A percentile compares a stretch with the other conserved stretches of the same genome.
These are phyloP conservation scores for Suillus ampliporus DNA, from an alignment of 768 basidiomycete genomes.

Conservation along the genomic window DNA sequence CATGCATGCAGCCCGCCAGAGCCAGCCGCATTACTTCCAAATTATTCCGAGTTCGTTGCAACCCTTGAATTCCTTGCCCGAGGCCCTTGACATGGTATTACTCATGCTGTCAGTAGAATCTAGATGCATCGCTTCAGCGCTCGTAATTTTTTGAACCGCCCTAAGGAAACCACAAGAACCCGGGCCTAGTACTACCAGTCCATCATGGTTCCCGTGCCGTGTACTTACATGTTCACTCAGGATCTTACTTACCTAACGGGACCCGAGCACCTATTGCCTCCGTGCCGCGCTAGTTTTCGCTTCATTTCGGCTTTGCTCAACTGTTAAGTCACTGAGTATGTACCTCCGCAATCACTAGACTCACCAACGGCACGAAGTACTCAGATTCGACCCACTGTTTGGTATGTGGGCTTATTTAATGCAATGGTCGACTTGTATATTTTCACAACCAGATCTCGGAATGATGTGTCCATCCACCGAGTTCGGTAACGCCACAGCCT, in stretches of 20 bases:
- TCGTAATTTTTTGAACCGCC: background rate
- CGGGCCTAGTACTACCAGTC: background rate
- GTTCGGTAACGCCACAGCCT: background rate
- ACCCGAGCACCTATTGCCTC: background rate
- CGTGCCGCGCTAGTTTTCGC: conserved; percentile 10
- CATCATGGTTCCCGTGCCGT: background rate
- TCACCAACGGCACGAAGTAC: background rate
- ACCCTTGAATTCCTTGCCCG: background rate
- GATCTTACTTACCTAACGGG: background rate
- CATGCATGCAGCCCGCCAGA: too few species aligned
- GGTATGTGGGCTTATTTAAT: background rate
- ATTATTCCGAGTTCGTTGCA: background rate
- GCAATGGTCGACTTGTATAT: background rate
- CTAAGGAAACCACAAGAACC: background rate
- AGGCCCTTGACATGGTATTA: background rate
- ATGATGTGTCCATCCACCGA: background rate
- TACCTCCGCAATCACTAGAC: background rate
- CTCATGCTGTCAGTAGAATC: background rate
- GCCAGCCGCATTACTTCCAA: background rate
- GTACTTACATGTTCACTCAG: background rate
- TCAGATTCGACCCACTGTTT: background rate
- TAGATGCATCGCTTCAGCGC: background rate
- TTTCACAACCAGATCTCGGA: background rate
- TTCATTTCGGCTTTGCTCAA: conserved; percentile 6
- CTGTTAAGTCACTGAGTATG: background rate